Conservation (phyloP, 768 basidiomycete genomes). For the Russula griseocarnosa region DNA sequence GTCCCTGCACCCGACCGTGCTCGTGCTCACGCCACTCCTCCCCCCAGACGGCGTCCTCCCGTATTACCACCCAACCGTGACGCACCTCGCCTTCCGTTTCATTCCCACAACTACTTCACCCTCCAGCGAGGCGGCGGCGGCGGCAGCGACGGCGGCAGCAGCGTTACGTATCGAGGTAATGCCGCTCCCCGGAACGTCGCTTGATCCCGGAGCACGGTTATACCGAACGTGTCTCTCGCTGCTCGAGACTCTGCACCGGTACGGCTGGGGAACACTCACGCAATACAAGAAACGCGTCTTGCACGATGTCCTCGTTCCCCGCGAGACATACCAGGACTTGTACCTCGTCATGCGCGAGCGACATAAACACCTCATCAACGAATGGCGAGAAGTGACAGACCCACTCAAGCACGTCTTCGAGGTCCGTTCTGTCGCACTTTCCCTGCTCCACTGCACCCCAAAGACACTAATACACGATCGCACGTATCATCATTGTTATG, state of each 20-base stretch:
- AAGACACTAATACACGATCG: neutral
- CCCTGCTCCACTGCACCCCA: neutral
- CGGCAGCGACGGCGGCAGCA: conserved; percentile 24
- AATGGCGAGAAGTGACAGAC: conserved; percentile 71
- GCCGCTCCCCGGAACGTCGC: conserved; percentile 45
- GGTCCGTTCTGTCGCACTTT: conserved; percentile 39
- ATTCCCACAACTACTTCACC: conserved; percentile 33
- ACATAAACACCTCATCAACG: conserved; percentile 68
- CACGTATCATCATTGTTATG: neutral
- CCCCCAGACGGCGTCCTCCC: conserved; percentile 51
- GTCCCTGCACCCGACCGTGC: conserved; percentile 32
- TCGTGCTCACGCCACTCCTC: conserved; percentile 61
- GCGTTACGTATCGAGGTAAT: conserved; percentile 55
- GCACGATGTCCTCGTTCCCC: conserved; percentile 75
- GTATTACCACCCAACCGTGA: conserved; percentile 86
- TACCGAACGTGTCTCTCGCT: conserved; percentile 79
- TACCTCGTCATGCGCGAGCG: conserved; percentile 85
- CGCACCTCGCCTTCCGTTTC: conserved; percentile 79
- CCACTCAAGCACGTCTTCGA: conserved; percentile 89
- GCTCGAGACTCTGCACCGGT: conserved; percentile 79
- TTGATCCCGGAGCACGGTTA: conserved; percentile 57
- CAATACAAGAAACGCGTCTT: conserved; percentile 82
- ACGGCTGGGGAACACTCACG: conserved; percentile 78
- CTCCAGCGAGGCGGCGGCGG: conserved; percentile 7
- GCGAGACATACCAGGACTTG: conserved; percentile 83